These are phyloP conservation scores for Fusarium verrucosum DNA, from an alignment of 2,329 filamentous ascomycete genomes.

Conservation along the genomic window DNA sequence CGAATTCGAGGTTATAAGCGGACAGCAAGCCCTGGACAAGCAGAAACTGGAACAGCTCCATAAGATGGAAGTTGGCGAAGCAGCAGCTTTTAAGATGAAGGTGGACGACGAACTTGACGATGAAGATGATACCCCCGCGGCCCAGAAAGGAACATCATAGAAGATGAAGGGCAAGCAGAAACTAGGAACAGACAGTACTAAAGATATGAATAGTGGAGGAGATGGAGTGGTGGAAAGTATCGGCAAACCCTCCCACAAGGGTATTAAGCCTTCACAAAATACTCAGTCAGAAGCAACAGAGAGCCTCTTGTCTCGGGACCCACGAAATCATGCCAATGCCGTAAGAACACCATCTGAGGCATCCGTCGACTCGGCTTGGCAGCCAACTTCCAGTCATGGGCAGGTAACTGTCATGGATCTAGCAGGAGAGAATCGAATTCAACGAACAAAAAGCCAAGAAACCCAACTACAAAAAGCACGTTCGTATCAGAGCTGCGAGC, in stretches of 20 bases:
- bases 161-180: conserved; percentile 36
- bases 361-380: too few relatives aligned
- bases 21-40: conserved; percentile 55
- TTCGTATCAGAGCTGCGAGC: not conserved
- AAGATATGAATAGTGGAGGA: not conserved
- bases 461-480: not conserved
- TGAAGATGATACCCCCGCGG: conserved; percentile 47
- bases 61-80: conserved; percentile 68
- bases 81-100: conserved; percentile 58
- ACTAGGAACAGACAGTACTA: not conserved
- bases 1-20: conserved; percentile 58
- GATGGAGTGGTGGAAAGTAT: not conserved
- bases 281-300: not conserved
- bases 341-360: not conserved
- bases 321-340: not conserved
- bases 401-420: too few relatives aligned
- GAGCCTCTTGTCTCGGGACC: not conserved
- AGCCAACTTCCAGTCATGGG: not conserved
- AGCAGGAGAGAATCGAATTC: not conserved
- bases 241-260: not conserved
- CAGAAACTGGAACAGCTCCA: conserved; percentile 62
- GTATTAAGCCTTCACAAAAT: not conserved
- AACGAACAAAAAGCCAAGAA: not conserved
- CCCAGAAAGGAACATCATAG: conserved; percentile 47
- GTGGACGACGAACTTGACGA: conserved; percentile 53